These are phyloP conservation scores for Sporothrix pallida DNA, from an alignment of 2,329 filamentous ascomycete species.

Conservation along the genomic window DNA sequence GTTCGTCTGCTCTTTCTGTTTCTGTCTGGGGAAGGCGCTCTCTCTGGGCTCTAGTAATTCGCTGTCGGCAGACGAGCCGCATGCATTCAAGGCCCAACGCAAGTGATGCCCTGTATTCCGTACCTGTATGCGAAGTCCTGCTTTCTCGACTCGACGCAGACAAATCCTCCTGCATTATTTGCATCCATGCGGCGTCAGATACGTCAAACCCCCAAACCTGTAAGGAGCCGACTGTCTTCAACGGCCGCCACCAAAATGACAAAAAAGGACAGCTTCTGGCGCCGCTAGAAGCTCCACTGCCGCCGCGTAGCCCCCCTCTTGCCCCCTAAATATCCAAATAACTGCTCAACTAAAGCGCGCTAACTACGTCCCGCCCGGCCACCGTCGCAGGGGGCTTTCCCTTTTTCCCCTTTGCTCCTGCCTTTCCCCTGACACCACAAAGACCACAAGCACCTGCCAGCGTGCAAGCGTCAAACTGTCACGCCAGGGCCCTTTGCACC, in stretches of 20 bases:
- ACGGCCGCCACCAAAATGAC: constrained; percentile 17
- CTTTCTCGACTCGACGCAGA: not conserved
- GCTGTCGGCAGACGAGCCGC: not conserved
- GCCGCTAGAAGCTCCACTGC: constrained; percentile 32
- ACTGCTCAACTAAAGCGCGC: constrained; percentile 28
- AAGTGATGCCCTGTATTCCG: too few relatives aligned
- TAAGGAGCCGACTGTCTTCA: constrained; percentile 28
- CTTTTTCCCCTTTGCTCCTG: not conserved
- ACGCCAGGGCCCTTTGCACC: constrained; percentile 4
- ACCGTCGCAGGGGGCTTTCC: constrained; percentile 12
- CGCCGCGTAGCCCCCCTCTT: constrained; percentile 9
- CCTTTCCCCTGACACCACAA: constrained; percentile 21
- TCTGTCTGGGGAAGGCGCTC: not conserved
- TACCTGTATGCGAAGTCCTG: not conserved
- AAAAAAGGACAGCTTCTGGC: constrained; percentile 15
- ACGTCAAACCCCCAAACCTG: constrained; percentile 4
- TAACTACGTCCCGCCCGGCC: constrained; percentile 34
- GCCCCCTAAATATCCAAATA: not conserved
- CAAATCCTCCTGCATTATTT: not conserved
- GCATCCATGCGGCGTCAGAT: not conserved
- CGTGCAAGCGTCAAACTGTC: not conserved
- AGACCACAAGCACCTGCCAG: constrained; percentile 9
- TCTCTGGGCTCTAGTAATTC: not conserved
- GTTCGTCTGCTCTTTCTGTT: too few relatives aligned
- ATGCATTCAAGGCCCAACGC: not conserved